A percentile compares a stretch with the other conserved stretches of the same genome.
These are phyloP conservation scores for Blastocystis sp. DNA, from an alignment of 352 stramenopile genomes.

Conservation along the genomic window DNA sequence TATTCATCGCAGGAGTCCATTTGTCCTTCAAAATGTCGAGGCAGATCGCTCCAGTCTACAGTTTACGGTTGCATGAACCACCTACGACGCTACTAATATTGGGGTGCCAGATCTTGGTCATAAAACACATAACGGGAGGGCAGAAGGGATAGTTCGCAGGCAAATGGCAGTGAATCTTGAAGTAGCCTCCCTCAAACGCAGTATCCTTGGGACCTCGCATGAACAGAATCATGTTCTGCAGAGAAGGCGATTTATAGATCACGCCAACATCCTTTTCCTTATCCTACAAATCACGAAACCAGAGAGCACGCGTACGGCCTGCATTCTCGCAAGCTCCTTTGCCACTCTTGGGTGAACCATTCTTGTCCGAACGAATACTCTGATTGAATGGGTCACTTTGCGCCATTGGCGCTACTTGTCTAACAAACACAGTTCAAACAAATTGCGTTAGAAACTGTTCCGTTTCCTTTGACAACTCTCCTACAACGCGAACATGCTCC, in stretches of 20 bases:
- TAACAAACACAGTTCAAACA: background rate
- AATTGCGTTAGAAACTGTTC: background rate
- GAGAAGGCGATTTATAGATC: background rate
- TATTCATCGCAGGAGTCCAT: conserved; percentile 78
- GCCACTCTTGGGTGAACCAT: background rate
- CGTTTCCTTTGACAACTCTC: background rate
- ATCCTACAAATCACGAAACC: background rate
- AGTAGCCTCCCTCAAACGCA: conserved; percentile 72
- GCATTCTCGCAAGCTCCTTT: background rate
- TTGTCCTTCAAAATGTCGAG: conserved; percentile 78
- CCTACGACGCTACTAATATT: conserved; percentile 68
- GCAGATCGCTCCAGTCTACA: conserved; percentile 75
- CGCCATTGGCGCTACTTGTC: no score
- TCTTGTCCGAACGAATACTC: background rate
- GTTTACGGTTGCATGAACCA: background rate
- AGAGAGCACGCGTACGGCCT: background rate
- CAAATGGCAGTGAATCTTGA: conserved; percentile 73
- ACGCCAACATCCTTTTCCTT: conserved; percentile 31
- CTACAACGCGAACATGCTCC: background rate
- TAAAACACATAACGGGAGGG: conserved; percentile 70
- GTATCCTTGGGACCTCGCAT: conserved; percentile 70
- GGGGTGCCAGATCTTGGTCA: conserved; percentile 79
- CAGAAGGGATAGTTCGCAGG: conserved; percentile 73
- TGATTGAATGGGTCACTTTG: background rate
- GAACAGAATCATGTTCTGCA: conserved; percentile 60